A percentile compares a stretch with the other conserved stretches of the same genome.
These are phyloP conservation scores for Linnemannia elongata DNA, from an alignment of 192 early-diverging fungal genomes.

Conservation along the genomic window DNA sequence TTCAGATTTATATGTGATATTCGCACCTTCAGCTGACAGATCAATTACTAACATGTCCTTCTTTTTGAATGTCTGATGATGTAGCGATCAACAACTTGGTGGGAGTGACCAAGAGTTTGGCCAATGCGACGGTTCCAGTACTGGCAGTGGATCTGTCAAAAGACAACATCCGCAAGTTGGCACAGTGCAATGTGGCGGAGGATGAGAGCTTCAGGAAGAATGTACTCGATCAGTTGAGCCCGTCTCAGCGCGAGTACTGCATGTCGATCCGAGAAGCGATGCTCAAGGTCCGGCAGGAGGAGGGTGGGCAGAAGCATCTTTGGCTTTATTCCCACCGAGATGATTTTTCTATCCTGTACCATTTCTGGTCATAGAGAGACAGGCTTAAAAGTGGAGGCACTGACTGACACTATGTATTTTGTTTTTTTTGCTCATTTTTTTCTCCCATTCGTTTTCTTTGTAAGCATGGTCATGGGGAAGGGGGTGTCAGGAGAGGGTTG, in stretches of 20 bases:
- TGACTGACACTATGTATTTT: no score
- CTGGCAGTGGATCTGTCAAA: slow-evolving; percentile 75
- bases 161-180: slow-evolving; percentile 67
- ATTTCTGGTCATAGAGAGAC: slow-evolving; percentile 55
- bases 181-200: slow-evolving; percentile 70
- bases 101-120: slow-evolving; percentile 67
- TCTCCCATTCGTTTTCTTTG: no score
- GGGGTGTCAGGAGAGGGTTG: no score
- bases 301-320: slow-evolving; percentile 63
- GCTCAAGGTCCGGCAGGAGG: slow-evolving; percentile 64
- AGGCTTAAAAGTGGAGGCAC: no score
- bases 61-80: not conserved
- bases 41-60: not conserved
- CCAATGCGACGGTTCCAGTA: slow-evolving; percentile 66
- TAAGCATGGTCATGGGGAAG: no score
- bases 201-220: slow-evolving; percentile 74
- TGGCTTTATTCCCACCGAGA: slow-evolving; percentile 82
- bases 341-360: slow-evolving; percentile 73
- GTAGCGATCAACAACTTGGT: slow-evolving; percentile 69
- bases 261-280: slow-evolving; percentile 49
- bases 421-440: no score
- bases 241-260: slow-evolving; percentile 66
- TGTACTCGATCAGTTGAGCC: slow-evolving; percentile 53
- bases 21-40: not conserved
- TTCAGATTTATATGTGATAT: slow-evolving; percentile 31